Evolutionary conservation across 1,284 basidiomycete genomes (phyloP), one percentile per base, ranked within the genome.

Genomic region (Phellopilus nigrolimitatus): DNA sequence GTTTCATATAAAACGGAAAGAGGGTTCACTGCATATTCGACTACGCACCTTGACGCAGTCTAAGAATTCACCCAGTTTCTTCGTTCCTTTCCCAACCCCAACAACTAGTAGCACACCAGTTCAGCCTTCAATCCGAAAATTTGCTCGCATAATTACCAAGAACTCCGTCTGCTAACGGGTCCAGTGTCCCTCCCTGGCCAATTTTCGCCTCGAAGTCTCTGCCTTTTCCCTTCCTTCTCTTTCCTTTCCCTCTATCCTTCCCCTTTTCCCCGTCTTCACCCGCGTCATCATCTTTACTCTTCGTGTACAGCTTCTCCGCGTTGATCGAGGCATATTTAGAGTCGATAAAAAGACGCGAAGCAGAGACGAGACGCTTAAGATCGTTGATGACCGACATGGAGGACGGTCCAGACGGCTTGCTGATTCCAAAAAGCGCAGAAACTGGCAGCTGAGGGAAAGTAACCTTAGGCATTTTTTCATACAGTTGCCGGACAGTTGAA

Each of bases 91-190:
- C 24, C 90, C 90, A 25, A 98, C 75, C 37, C 94, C 97, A 47
- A 99, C 75, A 42, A 98, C 95, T 95, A 57, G 13, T 51, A 41
- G 27, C 17, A 36, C 8, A 24, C 9, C 28, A 31, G 52, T 54
- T 52, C 47, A 33, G 50, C 41, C 22, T 37, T 37, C 42, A 53
- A 34, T 17, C 13, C 3, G 2, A 17, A 24, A 22, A 59, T 54
- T 28, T 28, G 28, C 24, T 36, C n/a, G n/a, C n/a, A n/a, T 39
- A 22, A 51, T 42, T 65, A 89, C 88, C 88, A 56, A 92, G 72
- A 17, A 95, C 92, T 41, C 93, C 93, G 64, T 93, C 88, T n/a
- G 97, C 97, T 15, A 99, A 76, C 9, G 97, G 97, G 71, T 99
- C 97, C 40, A 99, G 73, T 2, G 97, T 99, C 13, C 94, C 94